Conservation (phyloP, 2,329 filamentous ascomycete genomes). For the Neopestalotiopsis sp. region DNA sequence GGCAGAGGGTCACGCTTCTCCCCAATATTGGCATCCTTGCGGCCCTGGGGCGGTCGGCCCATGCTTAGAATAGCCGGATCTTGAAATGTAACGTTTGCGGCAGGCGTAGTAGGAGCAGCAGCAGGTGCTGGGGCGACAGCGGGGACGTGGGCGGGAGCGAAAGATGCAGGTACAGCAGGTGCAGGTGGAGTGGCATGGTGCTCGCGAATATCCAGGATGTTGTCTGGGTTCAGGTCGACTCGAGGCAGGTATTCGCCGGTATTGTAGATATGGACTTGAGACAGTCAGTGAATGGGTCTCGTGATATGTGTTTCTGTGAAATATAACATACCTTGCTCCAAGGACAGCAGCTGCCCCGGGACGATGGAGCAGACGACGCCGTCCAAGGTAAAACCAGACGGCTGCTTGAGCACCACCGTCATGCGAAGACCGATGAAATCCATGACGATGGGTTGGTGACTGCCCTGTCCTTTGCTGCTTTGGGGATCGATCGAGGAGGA, state of each 20-base stretch:
- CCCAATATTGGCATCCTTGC: constrained; percentile 34
- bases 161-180: constrained; percentile 1
- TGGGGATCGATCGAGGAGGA: not conserved
- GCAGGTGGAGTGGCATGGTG: constrained; percentile 13
- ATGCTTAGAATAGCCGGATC: constrained; percentile 85
- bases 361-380: constrained; percentile 19
- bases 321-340: constrained; percentile 14
- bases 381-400: constrained; percentile 17
- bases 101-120: constrained; percentile 27
- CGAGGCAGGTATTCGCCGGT: constrained; percentile 16
- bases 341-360: constrained; percentile 17
- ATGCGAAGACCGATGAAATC: constrained; percentile 20
- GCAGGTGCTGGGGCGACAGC: constrained; percentile 25
- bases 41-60: constrained; percentile 41
- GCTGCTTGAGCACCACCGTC: constrained; percentile 19
- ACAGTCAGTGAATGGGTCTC: not conserved
- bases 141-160: not conserved
- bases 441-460: constrained; percentile 9
- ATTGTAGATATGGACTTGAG: constrained; percentile 18
- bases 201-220: constrained; percentile 31
- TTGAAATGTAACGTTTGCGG: constrained; percentile 57
- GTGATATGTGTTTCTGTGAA: not conserved
- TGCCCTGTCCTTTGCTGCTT: not conserved
- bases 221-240: constrained; percentile 22
- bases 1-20: constrained; percentile 38